Evolutionary conservation across 2,329 filamentous ascomycete species (phyloP), one percentile per base, ranked within the genome.

Genomic region (Diaporthe humulicola): DNA sequence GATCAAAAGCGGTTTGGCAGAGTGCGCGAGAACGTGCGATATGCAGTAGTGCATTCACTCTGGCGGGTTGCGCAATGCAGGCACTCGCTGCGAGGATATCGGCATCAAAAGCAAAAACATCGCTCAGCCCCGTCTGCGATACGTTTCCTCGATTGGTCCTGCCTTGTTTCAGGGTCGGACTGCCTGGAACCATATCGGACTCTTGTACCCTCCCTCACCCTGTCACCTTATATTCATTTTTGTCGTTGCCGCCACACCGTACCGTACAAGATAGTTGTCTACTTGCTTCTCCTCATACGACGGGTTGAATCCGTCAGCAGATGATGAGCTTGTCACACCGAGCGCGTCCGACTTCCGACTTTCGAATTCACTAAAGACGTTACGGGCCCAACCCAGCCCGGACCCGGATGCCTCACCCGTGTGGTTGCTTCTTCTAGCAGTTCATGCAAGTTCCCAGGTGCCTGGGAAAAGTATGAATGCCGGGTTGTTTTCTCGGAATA

Each of bases 91-190:
- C 45, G 45, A 38, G 14, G n/a, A 28, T 69, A 30, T 22, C 33
- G 33, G 40, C 45, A 9, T 4, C n/a, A 54, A 54, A 69, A 40
- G 33, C n/a, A 69, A 40, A 69, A n/a, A 52, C 28, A 54, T 69
- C 33, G 22, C 64, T 17, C n/a, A 40, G 64, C 22, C 22, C 38
- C 10, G 61, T 66, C 28, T 66, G 30, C 9, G 40, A 48, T 33
- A 12, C 28, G 6, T 7, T 50, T 54, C 14, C 45, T 69, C 42
- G 22, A 67, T 67, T 67, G 64, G 64, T 38, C 25, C 45, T 38
- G 30, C 33, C 45, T 52, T 67, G 64, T 52, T 67, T 67, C 33
- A 52, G 14, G 22, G 64, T 33, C 64, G 45, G 64, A 52, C 64
- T 52, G 38, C 15, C 40, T 67, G 22, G 61, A 50, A 36, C 64